Percentiles rank a stretch among this genome's conserved stretches.
phyloP scores from a whole-genome alignment of 2,329 filamentous ascomycete species.

The Cryphonectria carpinicola region DNA sequence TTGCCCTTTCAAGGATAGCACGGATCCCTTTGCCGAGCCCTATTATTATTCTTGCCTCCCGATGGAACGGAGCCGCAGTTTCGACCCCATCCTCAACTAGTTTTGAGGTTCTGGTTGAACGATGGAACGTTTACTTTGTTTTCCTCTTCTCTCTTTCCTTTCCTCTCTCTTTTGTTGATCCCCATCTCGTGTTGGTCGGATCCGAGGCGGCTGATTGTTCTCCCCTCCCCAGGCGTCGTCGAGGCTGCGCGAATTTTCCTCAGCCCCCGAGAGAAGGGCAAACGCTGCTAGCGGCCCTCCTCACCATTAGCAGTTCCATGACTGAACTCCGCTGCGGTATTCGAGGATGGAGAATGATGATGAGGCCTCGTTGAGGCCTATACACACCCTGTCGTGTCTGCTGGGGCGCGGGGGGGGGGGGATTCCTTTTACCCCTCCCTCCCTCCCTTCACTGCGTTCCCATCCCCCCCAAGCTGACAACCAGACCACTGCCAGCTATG shows the following conservation, averaged over 20 bases:
- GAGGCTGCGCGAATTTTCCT: not conserved
- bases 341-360: not conserved
- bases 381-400: not conserved
- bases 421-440: not conserved
- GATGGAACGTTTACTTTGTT: not conserved
- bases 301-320: not conserved
- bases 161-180: conserved; percentile 16
- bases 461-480: not conserved
- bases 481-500: not conserved
- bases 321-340: not conserved
- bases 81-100: not conserved
- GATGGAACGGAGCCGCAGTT: not conserved
- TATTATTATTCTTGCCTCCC: not conserved
- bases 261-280: not conserved
- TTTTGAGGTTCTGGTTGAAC: not conserved
- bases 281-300: not conserved
- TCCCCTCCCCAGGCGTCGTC: conserved; percentile 2
- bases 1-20: conserved; percentile 28
- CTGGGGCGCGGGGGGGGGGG: not conserved
- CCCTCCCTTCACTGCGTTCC: not conserved
- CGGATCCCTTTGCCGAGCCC: conserved; percentile 12
- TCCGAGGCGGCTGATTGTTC: conserved; percentile 15
- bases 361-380: not conserved
- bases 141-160: not conserved
- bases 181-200: conserved; percentile 14